Conservation (phyloP, 495 filamentous ascomycete species). For the Neurospora sp. region DNA sequence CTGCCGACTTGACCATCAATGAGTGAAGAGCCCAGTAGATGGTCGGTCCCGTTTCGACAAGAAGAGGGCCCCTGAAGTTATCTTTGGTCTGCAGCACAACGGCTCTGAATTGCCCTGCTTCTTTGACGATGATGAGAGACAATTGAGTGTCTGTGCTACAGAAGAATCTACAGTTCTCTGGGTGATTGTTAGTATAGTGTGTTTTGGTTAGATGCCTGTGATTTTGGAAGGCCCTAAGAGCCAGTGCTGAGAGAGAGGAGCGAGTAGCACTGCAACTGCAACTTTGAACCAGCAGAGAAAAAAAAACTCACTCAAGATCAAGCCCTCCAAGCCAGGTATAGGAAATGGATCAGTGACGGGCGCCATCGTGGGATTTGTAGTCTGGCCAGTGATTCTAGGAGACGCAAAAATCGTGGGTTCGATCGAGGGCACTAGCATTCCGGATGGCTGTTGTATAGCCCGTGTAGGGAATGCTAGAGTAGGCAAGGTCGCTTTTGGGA, state of each 20-base stretch:
- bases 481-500: not conserved
- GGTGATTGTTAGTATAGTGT: not conserved
- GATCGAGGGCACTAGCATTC: not conserved
- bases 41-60: slow-evolving; percentile 17
- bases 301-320: not conserved
- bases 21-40: slow-evolving; percentile 14
- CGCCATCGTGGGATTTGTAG: not conserved
- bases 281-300: not conserved
- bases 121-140: slow-evolving; percentile 24
- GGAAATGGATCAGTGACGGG: not conserved
- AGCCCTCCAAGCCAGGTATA: not conserved
- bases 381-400: not conserved
- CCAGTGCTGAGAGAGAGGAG: not conserved
- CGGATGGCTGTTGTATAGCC: not conserved
- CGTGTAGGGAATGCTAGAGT: not conserved
- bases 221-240: not conserved
- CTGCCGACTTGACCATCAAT: slow-evolving; percentile 27
- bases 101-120: slow-evolving; percentile 25
- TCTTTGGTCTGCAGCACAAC: slow-evolving; percentile 20
- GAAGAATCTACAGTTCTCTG: slow-evolving; percentile 34
- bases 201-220: not conserved
- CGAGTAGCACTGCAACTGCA: not conserved
- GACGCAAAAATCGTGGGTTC: not conserved
- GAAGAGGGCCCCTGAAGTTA: slow-evolving; percentile 19
- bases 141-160: slow-evolving; percentile 16